These are phyloP conservation scores for Boletus semigastroideus DNA, from an alignment of 1,284 basidiomycete genomes.

Conservation along the genomic window DNA sequence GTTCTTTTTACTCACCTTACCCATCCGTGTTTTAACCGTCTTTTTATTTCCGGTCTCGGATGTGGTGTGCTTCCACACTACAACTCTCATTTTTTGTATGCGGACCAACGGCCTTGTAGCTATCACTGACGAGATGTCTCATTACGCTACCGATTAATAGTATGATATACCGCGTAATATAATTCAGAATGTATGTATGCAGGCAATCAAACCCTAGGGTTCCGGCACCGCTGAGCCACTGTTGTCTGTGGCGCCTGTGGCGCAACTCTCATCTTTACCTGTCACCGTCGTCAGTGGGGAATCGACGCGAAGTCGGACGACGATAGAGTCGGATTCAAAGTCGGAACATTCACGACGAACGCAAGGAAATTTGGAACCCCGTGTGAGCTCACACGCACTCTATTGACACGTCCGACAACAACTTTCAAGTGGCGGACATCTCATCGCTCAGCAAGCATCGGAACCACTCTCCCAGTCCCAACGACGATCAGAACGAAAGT, in stretches of 20 bases:
- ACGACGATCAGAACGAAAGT: not conserved
- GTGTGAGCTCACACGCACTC: too few relatives aligned
- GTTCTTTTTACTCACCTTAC: not conserved
- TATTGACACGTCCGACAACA: slow-evolving; percentile 16
- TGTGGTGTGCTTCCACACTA: not conserved
- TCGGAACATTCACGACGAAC: slow-evolving; percentile 13
- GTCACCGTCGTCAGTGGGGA: not conserved
- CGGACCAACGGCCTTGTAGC: slow-evolving; percentile 1
- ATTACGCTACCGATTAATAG: slow-evolving; percentile 3
- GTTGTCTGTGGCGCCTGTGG: slow-evolving; percentile 19
- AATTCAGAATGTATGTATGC: slow-evolving; percentile 10
- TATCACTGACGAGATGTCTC: not conserved
- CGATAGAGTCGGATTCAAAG: slow-evolving; percentile 19
- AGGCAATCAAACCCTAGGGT: too few relatives aligned
- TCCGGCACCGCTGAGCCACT: slow-evolving; percentile 8
- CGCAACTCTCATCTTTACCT: slow-evolving; percentile 24
- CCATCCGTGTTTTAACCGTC: not conserved
- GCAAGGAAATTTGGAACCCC: too few relatives aligned
- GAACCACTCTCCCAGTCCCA: not conserved
- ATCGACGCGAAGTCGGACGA: slow-evolving; percentile 6
- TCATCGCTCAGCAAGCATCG: not conserved
- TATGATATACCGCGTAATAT: slow-evolving; percentile 20
- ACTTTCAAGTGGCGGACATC: slow-evolving; percentile 1
- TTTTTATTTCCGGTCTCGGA: not conserved
- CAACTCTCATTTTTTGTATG: not conserved